Base-by-base conservation (phyloP, 495 filamentous ascomycete genomes). In the Neurospora sp. region DNA sequence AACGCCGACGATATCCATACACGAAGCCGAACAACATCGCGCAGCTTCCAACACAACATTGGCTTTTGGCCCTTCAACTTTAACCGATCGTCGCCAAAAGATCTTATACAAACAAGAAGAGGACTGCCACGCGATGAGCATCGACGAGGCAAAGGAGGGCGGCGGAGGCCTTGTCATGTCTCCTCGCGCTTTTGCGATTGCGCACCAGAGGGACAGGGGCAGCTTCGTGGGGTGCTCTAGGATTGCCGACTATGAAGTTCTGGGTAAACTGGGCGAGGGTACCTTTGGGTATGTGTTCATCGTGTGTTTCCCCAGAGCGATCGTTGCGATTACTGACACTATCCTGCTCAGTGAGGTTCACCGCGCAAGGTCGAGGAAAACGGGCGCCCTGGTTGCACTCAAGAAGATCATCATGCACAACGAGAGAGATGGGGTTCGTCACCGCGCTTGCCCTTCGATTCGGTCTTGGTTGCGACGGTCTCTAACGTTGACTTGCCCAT, bases 371-470 rank as follows among this genome's bases (percentile, higher is more conserved):
- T 92, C 92, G 21, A 91, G 89, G 77, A 92, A 85, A 76, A 92
- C 90, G 17, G 90, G 91, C 24, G 84, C 86, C 34, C 77, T 93
- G 37, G 90, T 97, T 59, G 96, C 96, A 4, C 78, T 99, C 77
- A 99, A 99, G 87, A 98, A 99, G 87, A 94, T 94, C 74, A 87
- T 94, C 70, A 93, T 93, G 90, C 92, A 93, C 75, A 92, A 93
- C 79, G 91, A 93, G 82, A 93, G 93, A 78, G 92, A 94, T 82
- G 92, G 92, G 39, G 91, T 92, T 78, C 79, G 89, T 84, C 54
- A 70, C 43, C 69, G 38, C 31, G 10, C 48, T 40, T 70, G 10
- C 28, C 42, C n/a, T 5, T 43, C 43, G 37, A 36, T 70, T 8
- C 17, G 37, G n/a, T 43, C 45, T 17, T 37, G 17, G 13, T 8